phyloP scores from a whole-genome alignment of 306 rosid genomes.

The Cucurbita ficifolia region DNA sequence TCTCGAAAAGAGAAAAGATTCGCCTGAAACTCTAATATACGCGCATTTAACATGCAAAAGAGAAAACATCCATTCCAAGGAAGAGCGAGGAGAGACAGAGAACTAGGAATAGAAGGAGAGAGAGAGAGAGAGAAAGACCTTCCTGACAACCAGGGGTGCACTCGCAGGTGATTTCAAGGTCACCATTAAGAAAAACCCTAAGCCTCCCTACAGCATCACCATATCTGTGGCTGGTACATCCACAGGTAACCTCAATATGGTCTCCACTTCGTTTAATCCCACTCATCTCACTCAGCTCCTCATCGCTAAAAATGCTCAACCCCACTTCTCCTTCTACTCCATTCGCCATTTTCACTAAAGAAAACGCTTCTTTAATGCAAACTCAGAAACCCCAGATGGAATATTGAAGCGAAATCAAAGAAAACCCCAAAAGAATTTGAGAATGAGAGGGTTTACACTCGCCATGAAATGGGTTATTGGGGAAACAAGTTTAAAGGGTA shows the following conservation, averaged over 20 bases:
- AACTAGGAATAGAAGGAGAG: constrained; percentile 6
- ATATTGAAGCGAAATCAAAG: constrained; percentile 18
- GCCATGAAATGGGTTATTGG: constrained; percentile 3
- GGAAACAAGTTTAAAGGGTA: constrained; percentile 2
- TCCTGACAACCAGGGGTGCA: constrained; percentile 98
- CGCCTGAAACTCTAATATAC: constrained; percentile 6
- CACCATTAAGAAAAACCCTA: constrained; percentile 92
- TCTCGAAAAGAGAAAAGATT: constrained; percentile 10
- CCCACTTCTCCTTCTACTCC: constrained; percentile 42
- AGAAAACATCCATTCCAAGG: constrained; percentile 12
- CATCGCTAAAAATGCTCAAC: constrained; percentile 60
- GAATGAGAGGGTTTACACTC: constrained; percentile 1
- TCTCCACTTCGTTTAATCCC: constrained; percentile 55
- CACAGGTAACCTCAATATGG: constrained; percentile 80
- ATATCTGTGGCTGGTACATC: constrained; percentile 89
- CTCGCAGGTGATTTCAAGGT: constrained; percentile 77
- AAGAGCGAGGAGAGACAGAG: neutral
- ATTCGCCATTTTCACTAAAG: constrained; percentile 37
- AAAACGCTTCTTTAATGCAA: constrained; percentile 18
- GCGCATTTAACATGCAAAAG: constrained; percentile 23
- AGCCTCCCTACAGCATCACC: constrained; percentile 98
- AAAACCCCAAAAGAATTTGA: constrained; percentile 10
- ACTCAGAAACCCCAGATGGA: constrained; percentile 11
- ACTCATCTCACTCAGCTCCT: constrained; percentile 78
- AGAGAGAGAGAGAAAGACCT: constrained; percentile 41